Evolutionary conservation across 1,139 yeast genomes (phyloP).

Genomic region (Sugiyamaella xylanicola): DNA sequence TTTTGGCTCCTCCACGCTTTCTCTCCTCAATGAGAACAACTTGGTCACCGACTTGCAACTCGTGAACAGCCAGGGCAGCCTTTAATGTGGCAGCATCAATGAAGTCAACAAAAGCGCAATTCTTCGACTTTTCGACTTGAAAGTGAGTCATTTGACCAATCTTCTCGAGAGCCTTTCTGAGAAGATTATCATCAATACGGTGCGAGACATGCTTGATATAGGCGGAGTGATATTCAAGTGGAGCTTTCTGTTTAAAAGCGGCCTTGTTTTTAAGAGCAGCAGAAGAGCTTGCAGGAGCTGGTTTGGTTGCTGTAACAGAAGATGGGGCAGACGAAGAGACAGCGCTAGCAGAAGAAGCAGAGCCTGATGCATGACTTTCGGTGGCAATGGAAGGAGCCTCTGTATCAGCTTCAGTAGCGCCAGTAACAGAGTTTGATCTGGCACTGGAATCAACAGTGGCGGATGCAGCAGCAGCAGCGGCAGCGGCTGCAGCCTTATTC

Average conservation of each 20-base stretch:
- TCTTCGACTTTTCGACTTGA: conserved; percentile 41
- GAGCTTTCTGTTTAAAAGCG: conserved; percentile 13
- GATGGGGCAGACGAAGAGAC: conserved; percentile 14
- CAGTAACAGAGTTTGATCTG: conserved; percentile 16
- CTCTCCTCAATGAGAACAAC: conserved; percentile 40
- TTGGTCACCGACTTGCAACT: conserved; percentile 38
- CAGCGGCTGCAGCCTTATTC: conserved; percentile 20
- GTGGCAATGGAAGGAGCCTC: conserved; percentile 19
- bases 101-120: conserved; percentile 46
- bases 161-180: conserved; percentile 38
- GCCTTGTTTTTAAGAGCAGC: conserved; percentile 9
- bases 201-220: conserved; percentile 43
- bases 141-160: conserved; percentile 43
- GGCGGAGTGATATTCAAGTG: conserved; percentile 41
- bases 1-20: conserved; percentile 34
- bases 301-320: too few species aligned
- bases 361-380: conserved; percentile 17
- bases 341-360: conserved; percentile 9
- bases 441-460: conserved; percentile 20
- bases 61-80: conserved; percentile 40
- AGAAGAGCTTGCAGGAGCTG: too few species aligned
- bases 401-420: conserved; percentile 34
- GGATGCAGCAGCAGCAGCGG: conserved; percentile 19
- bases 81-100: conserved; percentile 40
- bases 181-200: conserved; percentile 36